A percentile compares a stretch with the other conserved stretches of the same genome.
Conservation (phyloP, 2,329 filamentous ascomycete species). For the Pseudocercospora macadamiae region DNA sequence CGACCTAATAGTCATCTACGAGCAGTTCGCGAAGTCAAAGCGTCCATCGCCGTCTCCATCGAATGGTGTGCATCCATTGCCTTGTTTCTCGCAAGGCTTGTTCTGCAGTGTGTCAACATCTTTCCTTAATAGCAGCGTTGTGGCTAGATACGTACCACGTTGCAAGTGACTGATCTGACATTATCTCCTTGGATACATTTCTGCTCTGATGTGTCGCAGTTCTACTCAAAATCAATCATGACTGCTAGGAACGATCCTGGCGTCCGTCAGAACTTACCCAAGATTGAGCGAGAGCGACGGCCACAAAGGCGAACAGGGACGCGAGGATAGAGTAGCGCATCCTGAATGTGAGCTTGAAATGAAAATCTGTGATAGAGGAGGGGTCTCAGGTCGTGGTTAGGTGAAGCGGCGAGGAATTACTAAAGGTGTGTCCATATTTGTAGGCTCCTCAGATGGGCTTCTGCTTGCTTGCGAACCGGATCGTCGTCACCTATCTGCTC, state of each 20-base stretch:
- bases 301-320: neutral
- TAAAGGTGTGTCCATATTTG: too few relatives aligned
- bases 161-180: neutral
- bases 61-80: neutral
- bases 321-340: neutral
- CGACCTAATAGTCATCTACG: neutral
- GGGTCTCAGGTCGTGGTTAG: too few relatives aligned
- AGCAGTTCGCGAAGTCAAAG: neutral
- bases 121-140: neutral
- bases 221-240: neutral
- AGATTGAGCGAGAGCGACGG: neutral
- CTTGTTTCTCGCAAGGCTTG: neutral
- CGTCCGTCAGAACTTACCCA: neutral
- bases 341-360: neutral
- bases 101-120: neutral
- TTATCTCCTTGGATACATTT: neutral
- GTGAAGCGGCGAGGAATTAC: too few relatives aligned
- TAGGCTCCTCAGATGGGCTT: too few relatives aligned
- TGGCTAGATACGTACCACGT: neutral
- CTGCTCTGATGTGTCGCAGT: neutral
- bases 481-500: neutral
- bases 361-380: too few relatives aligned
- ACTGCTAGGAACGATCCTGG: neutral
- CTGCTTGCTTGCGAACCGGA: neutral
- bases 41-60: neutral